phyloP scores from a whole-genome alignment of 768 basidiomycete species.

The Lactarius pseudohatsudake region DNA sequence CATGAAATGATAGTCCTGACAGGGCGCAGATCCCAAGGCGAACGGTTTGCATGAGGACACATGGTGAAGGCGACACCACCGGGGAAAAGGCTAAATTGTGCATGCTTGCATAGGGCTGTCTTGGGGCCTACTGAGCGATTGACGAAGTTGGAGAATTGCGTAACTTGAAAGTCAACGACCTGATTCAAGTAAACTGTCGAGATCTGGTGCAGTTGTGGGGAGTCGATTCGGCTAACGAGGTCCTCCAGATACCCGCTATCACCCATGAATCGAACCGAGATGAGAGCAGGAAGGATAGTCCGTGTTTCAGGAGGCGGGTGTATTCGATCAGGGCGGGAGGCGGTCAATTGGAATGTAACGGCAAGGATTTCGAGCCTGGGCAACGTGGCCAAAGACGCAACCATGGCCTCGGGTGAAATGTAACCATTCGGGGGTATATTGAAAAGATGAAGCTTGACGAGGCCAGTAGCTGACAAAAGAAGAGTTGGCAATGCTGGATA shows the following conservation, averaged over 20 bases:
- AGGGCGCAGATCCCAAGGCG: no score
- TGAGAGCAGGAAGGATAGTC: background rate
- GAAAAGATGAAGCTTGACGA: no score
- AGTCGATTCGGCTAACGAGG: background rate
- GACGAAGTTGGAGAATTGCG: background rate
- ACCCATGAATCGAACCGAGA: background rate
- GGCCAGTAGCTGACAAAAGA: no score
- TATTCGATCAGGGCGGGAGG: background rate
- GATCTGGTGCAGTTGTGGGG: background rate
- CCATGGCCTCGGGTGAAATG: background rate
- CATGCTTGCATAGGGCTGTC: background rate
- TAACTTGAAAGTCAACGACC: constrained; percentile 37
- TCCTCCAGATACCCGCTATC: background rate
- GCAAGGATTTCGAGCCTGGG: background rate
- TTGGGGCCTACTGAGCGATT: background rate
- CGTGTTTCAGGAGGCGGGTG: background rate
- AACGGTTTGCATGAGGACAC: no score
- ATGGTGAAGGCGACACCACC: no score
- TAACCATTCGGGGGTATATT: no score
- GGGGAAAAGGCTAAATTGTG: background rate
- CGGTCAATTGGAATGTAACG: background rate
- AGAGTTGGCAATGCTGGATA: no score
- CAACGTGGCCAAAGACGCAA: background rate
- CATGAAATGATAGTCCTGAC: no score
- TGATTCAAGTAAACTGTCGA: background rate